A percentile compares a stretch with the other conserved stretches of the same genome.
Evolutionary conservation across 495 filamentous ascomycete genomes (phyloP).

Genomic region (Alectoria sarmentosa): DNA sequence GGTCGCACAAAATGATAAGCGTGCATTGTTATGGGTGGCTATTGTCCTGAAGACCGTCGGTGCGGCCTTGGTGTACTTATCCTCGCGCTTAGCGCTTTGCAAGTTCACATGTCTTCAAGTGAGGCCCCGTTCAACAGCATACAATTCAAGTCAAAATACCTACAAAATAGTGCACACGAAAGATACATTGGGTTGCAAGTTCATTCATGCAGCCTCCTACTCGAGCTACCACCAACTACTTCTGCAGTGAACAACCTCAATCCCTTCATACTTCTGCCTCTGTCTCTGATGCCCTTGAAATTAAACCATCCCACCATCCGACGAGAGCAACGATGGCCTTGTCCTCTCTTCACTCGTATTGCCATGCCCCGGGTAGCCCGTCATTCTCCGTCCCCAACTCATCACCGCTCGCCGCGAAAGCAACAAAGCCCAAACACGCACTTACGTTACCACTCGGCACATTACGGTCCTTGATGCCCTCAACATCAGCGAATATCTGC

Average conservation of each 20-base stretch:
- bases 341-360: no score
- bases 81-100: background rate
- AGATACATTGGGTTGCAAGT: background rate
- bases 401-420: background rate
- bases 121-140: background rate
- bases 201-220: background rate
- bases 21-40: background rate
- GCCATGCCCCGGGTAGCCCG: no score
- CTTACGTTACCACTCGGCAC: conserved; percentile 9
- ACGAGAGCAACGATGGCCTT: no score
- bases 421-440: conserved; percentile 10
- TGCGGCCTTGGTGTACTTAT: background rate
- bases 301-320: no score
- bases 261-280: no score
- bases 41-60: background rate
- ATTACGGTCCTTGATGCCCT: background rate
- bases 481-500: conserved; percentile 9
- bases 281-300: no score
- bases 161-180: background rate
- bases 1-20: background rate
- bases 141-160: background rate
- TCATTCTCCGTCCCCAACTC: no score
- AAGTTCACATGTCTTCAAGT: background rate
- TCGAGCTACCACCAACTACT: background rate
- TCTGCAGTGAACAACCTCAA: no score